Evolutionary conservation across 192 early-diverging fungal genomes (phyloP), one percentile per base, ranked within the genome.

Genomic region (Coemansia sp.): DNA sequence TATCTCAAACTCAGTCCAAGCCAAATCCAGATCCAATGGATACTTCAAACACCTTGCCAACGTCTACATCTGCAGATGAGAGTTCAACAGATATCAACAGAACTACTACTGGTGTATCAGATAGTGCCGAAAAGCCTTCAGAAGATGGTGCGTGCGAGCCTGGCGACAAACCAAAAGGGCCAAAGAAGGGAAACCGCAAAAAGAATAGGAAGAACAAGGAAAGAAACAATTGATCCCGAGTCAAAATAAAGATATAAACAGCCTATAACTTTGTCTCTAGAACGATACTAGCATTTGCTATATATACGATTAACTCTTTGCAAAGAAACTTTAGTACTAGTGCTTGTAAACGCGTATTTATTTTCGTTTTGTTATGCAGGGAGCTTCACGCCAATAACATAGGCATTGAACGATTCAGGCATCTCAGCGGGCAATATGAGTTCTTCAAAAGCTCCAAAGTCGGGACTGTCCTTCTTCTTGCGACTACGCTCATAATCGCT

Each of bases 181-280:
- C 65, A 14, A 71, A 68, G 42, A 80, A 80, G 59, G 58, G 56
- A 43, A 80, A 75, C 66, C 66, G 69, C 38, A 55, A 60, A 41
- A 76, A 68, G 56, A 72, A 60, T 55, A 76, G 64, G 44, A 71
- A 67, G 43, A 42, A n/a, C 22, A 80, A 74, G 43, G 59, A 40
- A 53, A 75, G 67, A 22, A 68, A 38, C 37, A 64, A 70, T 12
- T 49, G 38, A 53, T 56, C 4, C 38, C 2, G 8, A 56, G 6
- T 5, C 9, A 56, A 22, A 10, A 12, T 56, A 37, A 20, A 54
- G 25, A 14, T 45, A 45, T 22, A 54, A 54, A 20, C 8, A 55
- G 7, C 5, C 10, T 1, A 55, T 9, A 14, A 56, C 17, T 0
- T 56, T 14, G 38, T 37, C 20, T 56, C n/a, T 22, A 56, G 6